phyloP scores from a whole-genome alignment of 768 basidiomycete species.

The Royoungia palumana region DNA sequence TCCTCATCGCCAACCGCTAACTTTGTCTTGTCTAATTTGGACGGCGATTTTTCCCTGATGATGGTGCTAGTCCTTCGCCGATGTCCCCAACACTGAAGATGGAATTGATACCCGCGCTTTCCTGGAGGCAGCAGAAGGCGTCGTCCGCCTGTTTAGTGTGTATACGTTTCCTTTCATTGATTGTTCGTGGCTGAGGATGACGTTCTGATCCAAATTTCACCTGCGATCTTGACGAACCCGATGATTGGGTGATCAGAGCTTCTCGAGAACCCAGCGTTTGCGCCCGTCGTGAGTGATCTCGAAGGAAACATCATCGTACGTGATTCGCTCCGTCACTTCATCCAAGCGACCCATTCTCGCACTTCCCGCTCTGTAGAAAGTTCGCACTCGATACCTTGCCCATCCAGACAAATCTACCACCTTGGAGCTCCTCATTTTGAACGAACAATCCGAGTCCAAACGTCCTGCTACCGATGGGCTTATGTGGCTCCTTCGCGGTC shows the following conservation, averaged over 20 bases:
- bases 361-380: slow-evolving; percentile 63
- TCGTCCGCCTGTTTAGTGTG: slow-evolving; percentile 89
- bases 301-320: slow-evolving; percentile 87
- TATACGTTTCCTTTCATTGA: slow-evolving; percentile 1
- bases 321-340: not conserved
- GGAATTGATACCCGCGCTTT: slow-evolving; percentile 89
- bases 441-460: slow-evolving; percentile 87
- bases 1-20: too few species aligned
- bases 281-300: slow-evolving; percentile 79
- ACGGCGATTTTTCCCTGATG: too few species aligned
- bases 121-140: slow-evolving; percentile 82
- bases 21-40: too few species aligned
- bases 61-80: slow-evolving; percentile 75
- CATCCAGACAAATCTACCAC: slow-evolving; percentile 64
- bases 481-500: slow-evolving; percentile 90
- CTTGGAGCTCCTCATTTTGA: slow-evolving; percentile 77
- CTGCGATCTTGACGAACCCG: too few species aligned
- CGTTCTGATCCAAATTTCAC: too few species aligned
- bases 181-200: not conserved
- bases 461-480: slow-evolving; percentile 85
- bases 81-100: slow-evolving; percentile 80
- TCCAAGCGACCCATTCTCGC: not conserved
- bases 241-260: slow-evolving; percentile 18
- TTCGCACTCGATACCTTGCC: slow-evolving; percentile 73
- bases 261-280: slow-evolving; percentile 54